phyloP scores from a whole-genome alignment of 2,329 filamentous ascomycete genomes.

The Cladosporium sp. region DNA sequence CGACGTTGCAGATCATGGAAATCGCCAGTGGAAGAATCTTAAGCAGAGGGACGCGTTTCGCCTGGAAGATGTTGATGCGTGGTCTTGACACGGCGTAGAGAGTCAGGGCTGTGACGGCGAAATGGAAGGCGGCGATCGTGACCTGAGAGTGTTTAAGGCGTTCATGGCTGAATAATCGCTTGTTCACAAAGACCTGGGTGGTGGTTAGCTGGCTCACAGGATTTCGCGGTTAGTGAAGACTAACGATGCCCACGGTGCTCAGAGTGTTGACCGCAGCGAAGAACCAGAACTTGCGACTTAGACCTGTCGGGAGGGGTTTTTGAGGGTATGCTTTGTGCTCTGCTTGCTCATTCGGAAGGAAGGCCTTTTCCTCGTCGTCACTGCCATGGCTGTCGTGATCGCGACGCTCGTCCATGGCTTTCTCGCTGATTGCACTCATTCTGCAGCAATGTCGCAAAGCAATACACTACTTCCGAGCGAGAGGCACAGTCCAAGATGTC shows the following conservation, averaged over 20 bases:
- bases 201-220: not conserved
- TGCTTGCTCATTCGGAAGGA: not conserved
- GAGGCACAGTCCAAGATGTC: not conserved
- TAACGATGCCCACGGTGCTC: slow-evolving; percentile 28
- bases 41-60: slow-evolving; percentile 55
- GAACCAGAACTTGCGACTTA: slow-evolving; percentile 25
- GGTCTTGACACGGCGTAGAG: slow-evolving; percentile 62
- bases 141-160: slow-evolving; percentile 63
- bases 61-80: slow-evolving; percentile 59
- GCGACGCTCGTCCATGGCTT: slow-evolving; percentile 1
- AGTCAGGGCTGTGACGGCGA: slow-evolving; percentile 64
- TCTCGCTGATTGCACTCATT: slow-evolving; percentile 7
- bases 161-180: slow-evolving; percentile 66
- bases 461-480: not conserved
- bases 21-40: slow-evolving; percentile 65
- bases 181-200: slow-evolving; percentile 66
- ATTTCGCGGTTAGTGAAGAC: not conserved
- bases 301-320: slow-evolving; percentile 4
- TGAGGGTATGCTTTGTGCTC: slow-evolving; percentile 15
- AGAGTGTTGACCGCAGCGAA: slow-evolving; percentile 25
- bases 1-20: slow-evolving; percentile 68
- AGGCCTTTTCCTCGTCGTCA: slow-evolving; percentile 9
- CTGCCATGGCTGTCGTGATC: not conserved
- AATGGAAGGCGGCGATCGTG: slow-evolving; percentile 68
- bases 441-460: not conserved